phyloP scores from a whole-genome alignment of 2,329 filamentous ascomycete genomes.

The Neopestalotiopsis clavispora region DNA sequence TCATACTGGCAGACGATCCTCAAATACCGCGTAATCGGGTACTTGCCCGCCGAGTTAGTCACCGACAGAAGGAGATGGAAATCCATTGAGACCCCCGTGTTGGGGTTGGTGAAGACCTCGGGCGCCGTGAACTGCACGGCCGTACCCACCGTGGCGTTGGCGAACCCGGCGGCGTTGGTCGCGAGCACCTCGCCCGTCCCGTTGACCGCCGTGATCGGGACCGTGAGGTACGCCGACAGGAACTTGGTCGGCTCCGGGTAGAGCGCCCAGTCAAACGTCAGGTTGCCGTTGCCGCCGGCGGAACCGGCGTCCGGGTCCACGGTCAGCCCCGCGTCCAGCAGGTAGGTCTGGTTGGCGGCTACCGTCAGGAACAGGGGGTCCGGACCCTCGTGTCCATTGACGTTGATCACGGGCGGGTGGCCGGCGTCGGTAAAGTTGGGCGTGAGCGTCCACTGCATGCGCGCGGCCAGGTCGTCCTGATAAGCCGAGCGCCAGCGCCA shows the following conservation, averaged over 20 bases:
- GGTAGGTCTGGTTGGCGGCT: background rate
- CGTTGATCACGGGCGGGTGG: conserved; percentile 17
- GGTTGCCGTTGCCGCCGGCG: background rate
- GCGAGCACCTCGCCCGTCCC: background rate
- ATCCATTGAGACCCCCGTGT: background rate
- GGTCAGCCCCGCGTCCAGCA: background rate
- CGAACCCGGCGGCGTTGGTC: conserved; percentile 8
- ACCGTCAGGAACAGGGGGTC: conserved; percentile 8
- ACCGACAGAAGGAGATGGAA: conserved; percentile 8
- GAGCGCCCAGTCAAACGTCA: conserved; percentile 2
- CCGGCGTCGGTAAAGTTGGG: conserved; percentile 22
- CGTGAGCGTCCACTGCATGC: conserved; percentile 36
- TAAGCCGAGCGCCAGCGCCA: conserved; percentile 39
- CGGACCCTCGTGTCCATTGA: conserved; percentile 3
- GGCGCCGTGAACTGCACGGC: background rate
- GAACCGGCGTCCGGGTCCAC: background rate
- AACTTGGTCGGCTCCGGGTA: background rate
- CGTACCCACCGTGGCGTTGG: background rate
- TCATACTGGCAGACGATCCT: conserved; percentile 10
- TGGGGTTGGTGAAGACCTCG: background rate
- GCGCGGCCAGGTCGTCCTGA: conserved; percentile 38
- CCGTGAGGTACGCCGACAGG: background rate
- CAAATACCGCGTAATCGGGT: conserved; percentile 5
- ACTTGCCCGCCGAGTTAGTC: conserved; percentile 2
- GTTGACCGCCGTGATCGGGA: background rate